Conservation (phyloP, 129 eudicot species). For the Silybum marianum region DNA sequence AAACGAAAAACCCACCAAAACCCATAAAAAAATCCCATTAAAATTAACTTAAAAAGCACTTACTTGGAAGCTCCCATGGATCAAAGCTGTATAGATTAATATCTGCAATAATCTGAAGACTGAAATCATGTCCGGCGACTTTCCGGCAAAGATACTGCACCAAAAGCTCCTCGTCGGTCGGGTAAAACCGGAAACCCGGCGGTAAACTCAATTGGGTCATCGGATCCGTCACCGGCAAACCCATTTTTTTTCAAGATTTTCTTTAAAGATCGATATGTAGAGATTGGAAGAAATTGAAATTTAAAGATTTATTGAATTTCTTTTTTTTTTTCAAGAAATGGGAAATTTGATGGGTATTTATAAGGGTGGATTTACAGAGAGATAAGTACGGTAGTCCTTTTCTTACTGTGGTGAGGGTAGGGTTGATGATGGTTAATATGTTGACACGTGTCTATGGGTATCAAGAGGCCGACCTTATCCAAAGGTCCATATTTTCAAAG, state of each 20-base stretch:
- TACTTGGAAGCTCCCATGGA: slow-evolving; percentile 93
- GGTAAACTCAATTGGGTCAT: slow-evolving; percentile 78
- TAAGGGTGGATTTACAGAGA: slow-evolving; percentile 16
- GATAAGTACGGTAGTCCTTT: slow-evolving; percentile 73
- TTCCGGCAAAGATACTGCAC: slow-evolving; percentile 83
- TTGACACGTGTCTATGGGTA: slow-evolving; percentile 44
- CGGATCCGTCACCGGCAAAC: slow-evolving; percentile 69
- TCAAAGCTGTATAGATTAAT: slow-evolving; percentile 88
- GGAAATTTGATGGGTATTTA: slow-evolving; percentile 33
- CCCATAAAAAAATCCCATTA: background rate
- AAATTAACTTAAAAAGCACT: slow-evolving; percentile 7
- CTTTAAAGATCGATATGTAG: background rate
- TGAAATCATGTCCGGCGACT: slow-evolving; percentile 71
- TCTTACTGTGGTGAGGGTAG: slow-evolving; percentile 31
- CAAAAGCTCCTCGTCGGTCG: slow-evolving; percentile 94
- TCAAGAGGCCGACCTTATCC: slow-evolving; percentile 62
- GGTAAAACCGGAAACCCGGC: slow-evolving; percentile 90
- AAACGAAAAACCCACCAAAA: background rate
- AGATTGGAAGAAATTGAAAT: background rate
- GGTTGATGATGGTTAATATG: slow-evolving; percentile 32
- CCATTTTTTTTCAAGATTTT: slow-evolving; percentile 51
- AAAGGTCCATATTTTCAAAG: slow-evolving; percentile 20
- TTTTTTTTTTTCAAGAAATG: slow-evolving; percentile 26
- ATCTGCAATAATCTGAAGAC: slow-evolving; percentile 68
- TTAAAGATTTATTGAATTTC: background rate